phyloP scores from a whole-genome alignment of 2,329 filamentous ascomycete species.

The Penicillium sp. region DNA sequence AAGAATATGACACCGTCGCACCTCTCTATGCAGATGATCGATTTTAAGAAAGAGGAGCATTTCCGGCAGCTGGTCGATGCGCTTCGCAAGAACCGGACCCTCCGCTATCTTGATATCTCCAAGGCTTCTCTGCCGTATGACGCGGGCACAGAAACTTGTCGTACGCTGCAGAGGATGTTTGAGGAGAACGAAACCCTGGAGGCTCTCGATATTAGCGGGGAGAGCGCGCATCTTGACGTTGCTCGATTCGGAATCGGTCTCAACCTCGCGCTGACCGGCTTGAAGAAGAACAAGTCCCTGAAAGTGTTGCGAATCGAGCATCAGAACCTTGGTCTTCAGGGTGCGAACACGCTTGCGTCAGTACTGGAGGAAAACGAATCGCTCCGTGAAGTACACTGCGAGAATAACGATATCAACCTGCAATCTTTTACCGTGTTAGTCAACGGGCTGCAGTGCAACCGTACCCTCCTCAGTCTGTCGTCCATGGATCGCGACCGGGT shows the following conservation, averaged over 20 bases:
- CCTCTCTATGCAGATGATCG: conserved; percentile 67
- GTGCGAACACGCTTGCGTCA: conserved; percentile 68
- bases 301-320: conserved; percentile 65
- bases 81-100: conserved; percentile 62
- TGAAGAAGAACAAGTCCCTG: conserved; percentile 65
- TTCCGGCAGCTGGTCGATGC: conserved; percentile 66
- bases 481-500: conserved; percentile 63
- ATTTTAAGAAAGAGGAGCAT: conserved; percentile 65
- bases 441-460: conserved; percentile 68
- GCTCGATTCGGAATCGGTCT: conserved; percentile 69
- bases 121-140: conserved; percentile 70
- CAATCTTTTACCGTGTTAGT: conserved; percentile 69
- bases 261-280: conserved; percentile 64
- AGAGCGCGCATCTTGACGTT: conserved; percentile 70
- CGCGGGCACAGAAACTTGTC: conserved; percentile 67
- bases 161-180: conserved; percentile 64
- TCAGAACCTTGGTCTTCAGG: conserved; percentile 69
- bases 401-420: conserved; percentile 71
- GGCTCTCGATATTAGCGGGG: conserved; percentile 70
- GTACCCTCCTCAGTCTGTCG: conserved; percentile 62
- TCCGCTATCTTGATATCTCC: conserved; percentile 68
- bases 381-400: conserved; percentile 67
- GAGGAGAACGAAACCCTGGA: conserved; percentile 67
- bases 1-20: conserved; percentile 62
- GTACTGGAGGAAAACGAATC: conserved; percentile 66